phyloP scores from a whole-genome alignment of 345 rosid species.

The Bruguiera parviflora region DNA sequence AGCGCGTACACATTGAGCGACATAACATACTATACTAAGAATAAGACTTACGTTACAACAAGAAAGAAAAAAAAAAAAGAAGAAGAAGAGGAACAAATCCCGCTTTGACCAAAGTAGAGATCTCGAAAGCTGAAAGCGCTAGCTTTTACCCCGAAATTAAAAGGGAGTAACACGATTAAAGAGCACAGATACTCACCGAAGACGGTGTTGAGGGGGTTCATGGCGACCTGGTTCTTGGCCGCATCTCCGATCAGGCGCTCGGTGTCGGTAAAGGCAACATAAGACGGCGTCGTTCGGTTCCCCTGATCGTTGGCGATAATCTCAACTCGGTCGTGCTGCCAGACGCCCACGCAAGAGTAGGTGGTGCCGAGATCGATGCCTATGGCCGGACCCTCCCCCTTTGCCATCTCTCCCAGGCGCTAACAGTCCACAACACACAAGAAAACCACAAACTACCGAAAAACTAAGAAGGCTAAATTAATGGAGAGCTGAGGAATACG shows the following conservation, averaged over 20 bases:
- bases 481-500: not conserved
- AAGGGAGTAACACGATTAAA: too few species aligned
- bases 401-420: conserved; percentile 4
- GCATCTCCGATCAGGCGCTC: conserved; percentile 33
- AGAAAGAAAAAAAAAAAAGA: too few species aligned
- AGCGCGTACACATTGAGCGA: too few species aligned
- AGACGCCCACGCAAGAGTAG: conserved; percentile 29
- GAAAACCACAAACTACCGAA: too few species aligned
- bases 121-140: too few species aligned
- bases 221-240: conserved; percentile 37
- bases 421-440: too few species aligned
- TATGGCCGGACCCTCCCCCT: conserved; percentile 28
- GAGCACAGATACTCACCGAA: conserved; percentile 5
- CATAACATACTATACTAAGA: too few species aligned
- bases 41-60: too few species aligned
- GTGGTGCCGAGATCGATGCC: conserved; percentile 33
- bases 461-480: too few species aligned
- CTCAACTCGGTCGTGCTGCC: conserved; percentile 32
- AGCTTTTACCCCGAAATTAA: too few species aligned
- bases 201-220: conserved; percentile 33
- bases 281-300: conserved; percentile 32
- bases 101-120: too few species aligned
- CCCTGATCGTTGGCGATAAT: conserved; percentile 30
- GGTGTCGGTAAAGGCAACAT: conserved; percentile 29
- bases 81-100: too few species aligned